Conservation (phyloP, 768 basidiomycete genomes). For the Tubosaeta sp. region DNA sequence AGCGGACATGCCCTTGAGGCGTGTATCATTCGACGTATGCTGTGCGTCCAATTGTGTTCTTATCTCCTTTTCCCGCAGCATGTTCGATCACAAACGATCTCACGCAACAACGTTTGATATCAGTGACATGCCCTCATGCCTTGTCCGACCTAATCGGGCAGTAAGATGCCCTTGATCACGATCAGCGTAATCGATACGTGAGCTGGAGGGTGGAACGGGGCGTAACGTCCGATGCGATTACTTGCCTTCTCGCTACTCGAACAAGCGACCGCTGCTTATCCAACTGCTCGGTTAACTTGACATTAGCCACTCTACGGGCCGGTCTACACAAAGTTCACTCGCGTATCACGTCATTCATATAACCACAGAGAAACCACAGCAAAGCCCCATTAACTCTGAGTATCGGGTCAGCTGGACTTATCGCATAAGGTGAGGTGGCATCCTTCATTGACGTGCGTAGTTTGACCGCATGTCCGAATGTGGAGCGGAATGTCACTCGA, state of each 20-base stretch:
- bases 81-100: constrained; percentile 14
- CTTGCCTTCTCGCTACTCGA: constrained; percentile 1
- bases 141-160: constrained; percentile 12
- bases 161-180: constrained; percentile 12
- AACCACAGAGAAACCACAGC: constrained; percentile 14
- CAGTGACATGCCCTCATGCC: background rate
- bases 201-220: constrained; percentile 6
- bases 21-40: constrained; percentile 23
- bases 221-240: constrained; percentile 12
- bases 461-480: constrained; percentile 19
- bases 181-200: constrained; percentile 11
- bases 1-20: constrained; percentile 21
- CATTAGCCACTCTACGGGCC: constrained; percentile 13
- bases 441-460: constrained; percentile 17
- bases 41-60: constrained; percentile 19
- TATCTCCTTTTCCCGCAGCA: constrained; percentile 21
- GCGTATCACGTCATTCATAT: constrained; percentile 29
- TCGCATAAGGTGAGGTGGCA: constrained; percentile 17
- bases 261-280: constrained; percentile 10
- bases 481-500: constrained; percentile 6
- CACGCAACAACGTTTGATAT: constrained; percentile 15
- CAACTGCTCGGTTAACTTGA: constrained; percentile 11
- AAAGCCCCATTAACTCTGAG: constrained; percentile 9
- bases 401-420: constrained; percentile 16
- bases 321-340: constrained; percentile 22